A percentile compares a stretch with the other conserved stretches of the same genome.
These are phyloP conservation scores for Trichoderma reesei DNA, from an alignment of 495 filamentous ascomycete genomes.

Conservation along the genomic window DNA sequence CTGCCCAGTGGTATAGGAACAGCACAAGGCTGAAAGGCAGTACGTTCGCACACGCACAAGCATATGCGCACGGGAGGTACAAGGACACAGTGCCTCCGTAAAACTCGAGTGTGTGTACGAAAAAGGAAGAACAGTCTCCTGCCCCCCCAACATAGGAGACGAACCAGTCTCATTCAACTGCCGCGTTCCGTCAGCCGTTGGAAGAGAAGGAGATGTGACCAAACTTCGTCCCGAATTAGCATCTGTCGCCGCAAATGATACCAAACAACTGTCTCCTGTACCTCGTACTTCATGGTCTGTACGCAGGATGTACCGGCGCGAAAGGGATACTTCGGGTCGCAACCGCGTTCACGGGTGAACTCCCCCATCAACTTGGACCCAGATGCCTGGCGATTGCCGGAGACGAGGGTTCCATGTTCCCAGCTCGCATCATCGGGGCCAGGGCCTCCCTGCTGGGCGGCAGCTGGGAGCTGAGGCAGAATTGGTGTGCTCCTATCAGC, in stretches of 20 bases:
- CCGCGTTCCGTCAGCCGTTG: too few relatives aligned
- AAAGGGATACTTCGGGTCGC: too few relatives aligned
- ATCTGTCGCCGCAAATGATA: too few relatives aligned
- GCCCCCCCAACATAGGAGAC: too few relatives aligned
- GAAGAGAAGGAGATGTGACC: too few relatives aligned
- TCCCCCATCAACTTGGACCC: not conserved
- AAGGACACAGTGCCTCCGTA: not conserved
- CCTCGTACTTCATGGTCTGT: too few relatives aligned
- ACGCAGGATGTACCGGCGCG: not conserved
- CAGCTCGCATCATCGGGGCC: not conserved
- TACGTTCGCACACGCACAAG: not conserved
- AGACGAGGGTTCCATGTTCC: not conserved
- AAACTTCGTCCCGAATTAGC: too few relatives aligned
- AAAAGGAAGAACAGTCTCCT: too few relatives aligned
- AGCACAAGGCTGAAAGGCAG: slow-evolving; percentile 4
- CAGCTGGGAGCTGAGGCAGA: not conserved
- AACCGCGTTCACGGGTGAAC: not conserved
- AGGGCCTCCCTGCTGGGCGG: not conserved
- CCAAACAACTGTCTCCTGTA: too few relatives aligned
- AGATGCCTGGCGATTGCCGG: slow-evolving; percentile 2
- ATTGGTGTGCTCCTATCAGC: not conserved
- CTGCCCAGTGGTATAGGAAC: not conserved
- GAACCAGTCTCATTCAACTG: too few relatives aligned
- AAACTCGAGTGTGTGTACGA: not conserved
- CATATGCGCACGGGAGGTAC: too few relatives aligned